Base-by-base conservation (phyloP, 768 basidiomycete genomes). In the Royoungia palumana region DNA sequence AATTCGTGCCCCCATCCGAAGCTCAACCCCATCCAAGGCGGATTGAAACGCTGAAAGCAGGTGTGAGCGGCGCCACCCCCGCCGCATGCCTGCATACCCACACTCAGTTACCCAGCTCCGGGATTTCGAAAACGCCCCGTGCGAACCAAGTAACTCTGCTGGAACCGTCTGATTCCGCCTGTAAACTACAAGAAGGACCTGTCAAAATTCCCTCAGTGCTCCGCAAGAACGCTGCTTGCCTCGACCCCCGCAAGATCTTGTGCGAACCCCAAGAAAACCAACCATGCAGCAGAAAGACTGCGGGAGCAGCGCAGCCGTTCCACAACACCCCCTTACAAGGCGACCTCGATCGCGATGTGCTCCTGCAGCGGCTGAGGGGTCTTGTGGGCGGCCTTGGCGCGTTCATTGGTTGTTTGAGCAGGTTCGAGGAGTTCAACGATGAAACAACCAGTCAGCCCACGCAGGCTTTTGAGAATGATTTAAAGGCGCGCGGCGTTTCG, bases 341-440 rank as follows among this genome's bases (percentile, higher is more conserved):
- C 40, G 63, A 68, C 36, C 62, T 78, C 11, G 78, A 78, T 24
- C 70, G 70, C 2, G 76, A 78, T 35, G 67, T 68, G 52, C 71
- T 81, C 47, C 78, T 76, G 0, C 49, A 63, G 11, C 74, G 81
- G 63, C 50, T 81, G 28, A 67, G 69, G 50, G 54, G 62, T 21
- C 71, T 80, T 13, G 75, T 79, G 3, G 55, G 59, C 19, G 79
- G 79, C 42, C 69, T 81, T 6, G 70, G 61, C 7, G 70, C 73
- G 0, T 80, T 80, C 48, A 60, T 80, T 10, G 69, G 68, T 19
- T 76, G 71, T 49, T 56, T 80, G 47, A 76, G 75, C 38, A 78
- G 79, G 43, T 80, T 81, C 36, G 76, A 79, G 5, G 79, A 79
- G 51, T 80, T 78, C 17, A 73, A 69, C 6, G 76, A 80, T 19